Evolutionary conservation across 2,329 filamentous ascomycete genomes (phyloP), one percentile per base, ranked within the genome.

Genomic region (Amauroascus verrucosus): DNA sequence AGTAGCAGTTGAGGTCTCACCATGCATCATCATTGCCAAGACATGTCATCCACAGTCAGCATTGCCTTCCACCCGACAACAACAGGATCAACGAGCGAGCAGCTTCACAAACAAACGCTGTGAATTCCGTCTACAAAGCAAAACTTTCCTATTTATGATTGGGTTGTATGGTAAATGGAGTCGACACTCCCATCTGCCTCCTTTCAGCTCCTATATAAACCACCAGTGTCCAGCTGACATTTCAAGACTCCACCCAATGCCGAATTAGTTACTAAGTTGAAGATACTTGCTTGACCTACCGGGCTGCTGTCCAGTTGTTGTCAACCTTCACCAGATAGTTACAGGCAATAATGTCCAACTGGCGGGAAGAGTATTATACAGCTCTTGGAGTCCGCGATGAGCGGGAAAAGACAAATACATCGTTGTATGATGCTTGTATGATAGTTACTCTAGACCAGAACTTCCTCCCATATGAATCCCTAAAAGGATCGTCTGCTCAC

Each of bases 361-460:
- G 90, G 86, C 80, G 84, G 64, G 82, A 86, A 60, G 86, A 94
- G 63, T 96, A 95, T 68, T 76, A 87, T 57, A 75, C 80, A 57
- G 84, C 85, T 59, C 76, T 97, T 59, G 78, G 82, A 61, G 83
- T 85, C 62, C 77, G 82, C 58, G 86, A 88, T 62, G 78, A 82
- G 63, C 78, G 81, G 58, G 85, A 88, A 64, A 77, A 81, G 63
- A 75, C 75, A 54, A 80, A 83, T 61, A 72, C 75, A 63, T 78
- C 82, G 50, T 78, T 94, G 57, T 85, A 95, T 63, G 78, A 88
- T 66, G 84, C 86, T 57, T 95, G 90, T 95, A 64, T 53, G 66
- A 33, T 16, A 49, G 40, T 37, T 41, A 11, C 18, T 41, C 53
- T 35, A 38, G 49, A 50, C 49, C 41, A 55, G 54, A 49, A 51